A percentile compares a stretch with the other conserved stretches of the same genome.
phyloP scores from a whole-genome alignment of 1,284 basidiomycete species.

The Dichomitus squalens region DNA sequence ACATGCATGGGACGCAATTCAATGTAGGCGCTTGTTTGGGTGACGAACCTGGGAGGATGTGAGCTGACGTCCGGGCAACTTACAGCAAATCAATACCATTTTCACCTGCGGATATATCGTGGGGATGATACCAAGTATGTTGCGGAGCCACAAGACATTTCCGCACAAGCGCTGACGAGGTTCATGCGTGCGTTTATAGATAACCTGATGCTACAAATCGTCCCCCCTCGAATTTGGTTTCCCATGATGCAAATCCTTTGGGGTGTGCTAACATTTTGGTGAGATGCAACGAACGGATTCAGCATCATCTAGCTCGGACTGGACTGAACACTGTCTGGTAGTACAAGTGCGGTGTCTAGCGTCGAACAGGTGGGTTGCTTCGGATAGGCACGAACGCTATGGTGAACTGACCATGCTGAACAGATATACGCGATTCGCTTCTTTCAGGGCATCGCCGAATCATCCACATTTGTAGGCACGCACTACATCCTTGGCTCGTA shows the following conservation, averaged over 20 bases:
- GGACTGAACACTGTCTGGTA: conserved; percentile 25
- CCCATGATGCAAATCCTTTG: conserved; percentile 66
- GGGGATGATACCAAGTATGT: conserved; percentile 70
- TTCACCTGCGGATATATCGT: conserved; percentile 74
- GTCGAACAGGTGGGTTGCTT: conserved; percentile 52
- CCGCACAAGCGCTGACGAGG: neutral
- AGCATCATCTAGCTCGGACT: neutral
- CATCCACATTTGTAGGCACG: conserved; percentile 75
- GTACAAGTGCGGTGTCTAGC: conserved; percentile 57
- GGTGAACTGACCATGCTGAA: conserved; percentile 8
- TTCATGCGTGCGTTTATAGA: conserved; percentile 40
- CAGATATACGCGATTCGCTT: conserved; percentile 76
- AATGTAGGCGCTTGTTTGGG: conserved; percentile 46
- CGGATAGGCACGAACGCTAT: conserved; percentile 5
- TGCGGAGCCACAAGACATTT: neutral
- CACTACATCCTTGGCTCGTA: conserved; percentile 75
- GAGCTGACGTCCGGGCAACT: neutral
- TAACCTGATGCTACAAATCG: conserved; percentile 63
- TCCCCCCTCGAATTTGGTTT: conserved; percentile 67
- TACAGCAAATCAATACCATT: conserved; percentile 68
- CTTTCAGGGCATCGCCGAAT: conserved; percentile 73
- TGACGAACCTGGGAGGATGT: neutral
- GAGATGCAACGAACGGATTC: conserved; percentile 3
- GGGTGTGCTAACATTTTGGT: conserved; percentile 69
- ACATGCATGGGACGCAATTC: conserved; percentile 70